Conservation (phyloP, 1,139 yeast species). For the Hansenula lynferdii region DNA sequence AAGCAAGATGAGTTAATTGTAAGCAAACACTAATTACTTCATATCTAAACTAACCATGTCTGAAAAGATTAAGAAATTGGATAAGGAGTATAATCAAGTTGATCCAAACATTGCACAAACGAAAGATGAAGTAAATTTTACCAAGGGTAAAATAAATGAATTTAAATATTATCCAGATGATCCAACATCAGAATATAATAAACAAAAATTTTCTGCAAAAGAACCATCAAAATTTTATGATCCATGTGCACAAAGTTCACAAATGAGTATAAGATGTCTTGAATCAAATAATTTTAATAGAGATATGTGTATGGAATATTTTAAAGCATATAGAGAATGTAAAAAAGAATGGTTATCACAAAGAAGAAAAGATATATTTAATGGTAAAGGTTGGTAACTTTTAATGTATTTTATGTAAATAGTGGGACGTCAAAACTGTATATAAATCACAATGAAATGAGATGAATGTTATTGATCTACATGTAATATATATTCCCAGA, state of each 20-base stretch:
- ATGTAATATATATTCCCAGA: no score
- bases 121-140: constrained; percentile 51
- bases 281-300: constrained; percentile 72
- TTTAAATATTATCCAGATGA: constrained; percentile 81
- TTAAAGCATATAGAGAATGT: constrained; percentile 91
- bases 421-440: no score
- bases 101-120: constrained; percentile 36
- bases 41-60: no score
- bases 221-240: constrained; percentile 84
- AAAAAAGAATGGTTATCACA: constrained; percentile 65
- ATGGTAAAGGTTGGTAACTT: constrained; percentile 20
- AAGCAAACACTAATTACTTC: no score
- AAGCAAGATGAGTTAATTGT: no score
- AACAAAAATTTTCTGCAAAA: constrained; percentile 38
- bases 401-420: constrained; percentile 2
- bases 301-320: constrained; percentile 75
- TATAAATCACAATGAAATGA: no score
- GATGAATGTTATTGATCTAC: no score
- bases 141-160: constrained; percentile 47
- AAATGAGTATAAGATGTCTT: constrained; percentile 80
- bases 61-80: no score
- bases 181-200: constrained; percentile 32
- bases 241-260: constrained; percentile 88
- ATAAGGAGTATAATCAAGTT: no score
- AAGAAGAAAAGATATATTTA: constrained; percentile 31